Evolutionary conservation across 1,284 basidiomycete species (phyloP), one percentile per base, ranked within the genome.

Genomic region (Sutorius eximius): DNA sequence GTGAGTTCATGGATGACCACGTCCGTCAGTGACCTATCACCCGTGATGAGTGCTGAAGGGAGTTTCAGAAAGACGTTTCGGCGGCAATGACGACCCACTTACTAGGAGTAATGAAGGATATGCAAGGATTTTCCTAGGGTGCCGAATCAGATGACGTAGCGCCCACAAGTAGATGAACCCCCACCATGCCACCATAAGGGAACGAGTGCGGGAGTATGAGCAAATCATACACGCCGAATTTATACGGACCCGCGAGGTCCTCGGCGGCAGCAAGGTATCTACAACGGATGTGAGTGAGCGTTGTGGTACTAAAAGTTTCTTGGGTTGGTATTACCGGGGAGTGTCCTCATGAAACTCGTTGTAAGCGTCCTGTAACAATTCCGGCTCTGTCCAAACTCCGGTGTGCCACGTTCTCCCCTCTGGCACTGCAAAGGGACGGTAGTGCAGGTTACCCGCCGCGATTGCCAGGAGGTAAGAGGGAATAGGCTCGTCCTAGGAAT

Each of bases 181-280:
- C 62, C 61, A 88, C 87, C 92, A 92, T 89, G 60, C 92, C 91
- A 36, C 91, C 91, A 68, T 91, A 98, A 0, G 95, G 95, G 80
- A 98, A 98, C 0, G 91, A 91, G 15, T 93, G 89, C 0, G 96
- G 96, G 9, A 98, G 80, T 24, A 98, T 86, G 27, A 98, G 80
- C 8, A 95, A 75, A 72, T 98, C 95, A 67, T 96, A 98, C 1
- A 95, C 88, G 1, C 90, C 89, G 72, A 97, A 98, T 51, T 77
- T 79, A 71, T 98, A 99, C 0, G 84, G 77, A 0, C 82, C 83
- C 0, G 91, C 81, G 40, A 95, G 76, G 16, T 77, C 74, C 71
- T 97, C 94, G 44, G 92, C 93, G 13, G 81, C 81, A 1, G 82
- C 77, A 54, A 96, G 75, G 71, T 91, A 94, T 60, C 89, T 91